phyloP scores from a whole-genome alignment of 176 grass and related monocot genomes.

The Poa pratensis region DNA sequence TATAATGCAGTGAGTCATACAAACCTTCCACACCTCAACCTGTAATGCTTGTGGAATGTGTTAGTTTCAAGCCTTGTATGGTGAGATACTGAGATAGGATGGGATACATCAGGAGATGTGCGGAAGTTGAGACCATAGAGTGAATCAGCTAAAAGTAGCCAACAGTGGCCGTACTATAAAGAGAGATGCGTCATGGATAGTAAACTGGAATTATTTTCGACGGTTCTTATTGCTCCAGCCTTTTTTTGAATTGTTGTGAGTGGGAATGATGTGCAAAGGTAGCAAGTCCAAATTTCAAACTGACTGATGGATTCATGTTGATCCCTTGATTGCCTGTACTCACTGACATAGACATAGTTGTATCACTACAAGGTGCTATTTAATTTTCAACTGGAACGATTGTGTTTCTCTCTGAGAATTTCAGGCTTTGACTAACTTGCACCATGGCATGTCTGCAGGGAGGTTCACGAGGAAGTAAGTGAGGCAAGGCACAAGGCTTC shows the following conservation, averaged over 20 bases:
- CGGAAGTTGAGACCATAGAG: background rate
- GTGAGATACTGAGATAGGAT: background rate
- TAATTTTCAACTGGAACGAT: background rate
- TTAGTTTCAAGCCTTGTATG: constrained; percentile 4
- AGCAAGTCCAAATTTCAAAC: background rate
- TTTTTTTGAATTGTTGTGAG: background rate
- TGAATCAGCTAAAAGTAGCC: background rate
- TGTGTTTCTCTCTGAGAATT: constrained; percentile 5
- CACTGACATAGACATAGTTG: background rate
- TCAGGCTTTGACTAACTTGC: constrained; percentile 35
- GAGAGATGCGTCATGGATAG: background rate
- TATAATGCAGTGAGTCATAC: background rate
- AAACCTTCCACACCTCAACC: background rate
- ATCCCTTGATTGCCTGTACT: background rate
- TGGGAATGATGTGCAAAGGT: background rate
- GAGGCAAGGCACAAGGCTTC: constrained; percentile 82
- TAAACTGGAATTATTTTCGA: background rate
- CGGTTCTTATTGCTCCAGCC: background rate
- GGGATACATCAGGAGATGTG: constrained; percentile 4
- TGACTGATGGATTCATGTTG: background rate
- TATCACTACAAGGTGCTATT: background rate
- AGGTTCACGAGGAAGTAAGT: constrained; percentile 91
- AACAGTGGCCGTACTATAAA: background rate
- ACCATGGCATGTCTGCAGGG: constrained; percentile 52
- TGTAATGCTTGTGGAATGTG: background rate